Conservation (phyloP, 2,329 filamentous ascomycete genomes). For the Aspergillus fructus region DNA sequence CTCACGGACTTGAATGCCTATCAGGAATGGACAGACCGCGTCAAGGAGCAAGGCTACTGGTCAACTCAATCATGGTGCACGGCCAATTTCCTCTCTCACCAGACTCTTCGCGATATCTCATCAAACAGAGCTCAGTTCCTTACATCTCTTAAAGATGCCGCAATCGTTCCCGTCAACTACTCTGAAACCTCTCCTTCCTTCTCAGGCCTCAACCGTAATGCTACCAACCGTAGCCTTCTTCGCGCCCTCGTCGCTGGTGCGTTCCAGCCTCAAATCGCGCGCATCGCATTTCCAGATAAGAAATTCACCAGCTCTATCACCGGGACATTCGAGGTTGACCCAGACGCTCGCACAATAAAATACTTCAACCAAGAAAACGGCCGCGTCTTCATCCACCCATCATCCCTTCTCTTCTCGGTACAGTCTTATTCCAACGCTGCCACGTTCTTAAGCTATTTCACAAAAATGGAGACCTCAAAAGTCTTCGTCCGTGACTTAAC, state of each 20-base stretch:
- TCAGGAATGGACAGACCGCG: slow-evolving; percentile 74
- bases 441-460: slow-evolving; percentile 84
- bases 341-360: slow-evolving; percentile 86
- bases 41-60: slow-evolving; percentile 47
- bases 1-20: slow-evolving; percentile 84
- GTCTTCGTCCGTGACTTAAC: slow-evolving; percentile 89
- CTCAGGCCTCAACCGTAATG: slow-evolving; percentile 38
- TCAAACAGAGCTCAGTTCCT: slow-evolving; percentile 85
- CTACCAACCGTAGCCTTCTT: slow-evolving; percentile 52
- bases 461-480: slow-evolving; percentile 87
- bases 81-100: slow-evolving; percentile 77
- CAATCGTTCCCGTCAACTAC: slow-evolving; percentile 65
- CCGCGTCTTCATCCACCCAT: slow-evolving; percentile 89
- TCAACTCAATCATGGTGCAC: slow-evolving; percentile 70
- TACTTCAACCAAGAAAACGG: slow-evolving; percentile 86
- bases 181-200: slow-evolving; percentile 38
- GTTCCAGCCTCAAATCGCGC: slow-evolving; percentile 81
- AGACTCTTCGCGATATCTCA: slow-evolving; percentile 83
- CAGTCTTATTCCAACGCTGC: slow-evolving; percentile 74
- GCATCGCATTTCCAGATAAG: slow-evolving; percentile 92
- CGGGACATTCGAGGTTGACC: slow-evolving; percentile 88
- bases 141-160: slow-evolving; percentile 79
- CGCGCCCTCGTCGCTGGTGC: slow-evolving; percentile 71
- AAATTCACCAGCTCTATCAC: slow-evolving; percentile 87
- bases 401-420: slow-evolving; percentile 79